Evolutionary conservation across 306 rosid species (phyloP).

Genomic region (Prunus campanulata): DNA sequence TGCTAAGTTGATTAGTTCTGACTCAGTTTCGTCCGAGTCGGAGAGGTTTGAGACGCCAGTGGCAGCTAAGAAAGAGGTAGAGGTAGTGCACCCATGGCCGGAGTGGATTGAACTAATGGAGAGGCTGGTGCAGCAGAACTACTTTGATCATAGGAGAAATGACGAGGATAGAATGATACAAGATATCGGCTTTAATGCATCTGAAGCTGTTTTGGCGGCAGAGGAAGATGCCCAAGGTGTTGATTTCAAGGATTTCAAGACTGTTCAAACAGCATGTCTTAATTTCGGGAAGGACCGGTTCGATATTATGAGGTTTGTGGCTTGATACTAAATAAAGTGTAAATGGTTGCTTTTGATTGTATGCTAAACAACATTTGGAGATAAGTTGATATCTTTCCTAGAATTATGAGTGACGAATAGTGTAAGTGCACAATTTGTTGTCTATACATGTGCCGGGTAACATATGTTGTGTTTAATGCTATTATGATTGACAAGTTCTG

Average conservation of each 20-base stretch:
- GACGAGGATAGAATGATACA: conserved; percentile 76
- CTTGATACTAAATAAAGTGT: background rate
- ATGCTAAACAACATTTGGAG: background rate
- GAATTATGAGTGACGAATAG: background rate
- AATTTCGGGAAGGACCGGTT: conserved; percentile 93
- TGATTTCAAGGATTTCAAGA: conserved; percentile 70
- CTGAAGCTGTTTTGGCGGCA: conserved; percentile 14
- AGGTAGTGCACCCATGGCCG: conserved; percentile 93
- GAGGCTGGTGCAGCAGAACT: conserved; percentile 84
- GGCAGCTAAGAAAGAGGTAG: conserved; percentile 38
- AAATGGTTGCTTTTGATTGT: background rate
- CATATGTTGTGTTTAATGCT: conserved; percentile 9
- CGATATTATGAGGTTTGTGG: conserved; percentile 76
- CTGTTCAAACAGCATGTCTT: conserved; percentile 70
- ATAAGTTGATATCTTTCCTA: background rate
- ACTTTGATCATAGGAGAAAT: conserved; percentile 74
- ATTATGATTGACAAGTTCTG: conserved; percentile 27
- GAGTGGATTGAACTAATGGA: conserved; percentile 96
- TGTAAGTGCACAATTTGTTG: background rate
- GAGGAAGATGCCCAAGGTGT: conserved; percentile 30
- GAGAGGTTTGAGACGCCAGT: conserved; percentile 7
- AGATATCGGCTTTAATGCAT: conserved; percentile 53
- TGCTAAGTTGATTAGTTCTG: background rate
- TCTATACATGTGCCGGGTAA: conserved; percentile 9
- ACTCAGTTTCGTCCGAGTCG: background rate